Evolutionary conservation across 208 protist species (phyloP), one percentile per base, ranked within the genome.

Genomic region (Crithidia mellificae): DNA sequence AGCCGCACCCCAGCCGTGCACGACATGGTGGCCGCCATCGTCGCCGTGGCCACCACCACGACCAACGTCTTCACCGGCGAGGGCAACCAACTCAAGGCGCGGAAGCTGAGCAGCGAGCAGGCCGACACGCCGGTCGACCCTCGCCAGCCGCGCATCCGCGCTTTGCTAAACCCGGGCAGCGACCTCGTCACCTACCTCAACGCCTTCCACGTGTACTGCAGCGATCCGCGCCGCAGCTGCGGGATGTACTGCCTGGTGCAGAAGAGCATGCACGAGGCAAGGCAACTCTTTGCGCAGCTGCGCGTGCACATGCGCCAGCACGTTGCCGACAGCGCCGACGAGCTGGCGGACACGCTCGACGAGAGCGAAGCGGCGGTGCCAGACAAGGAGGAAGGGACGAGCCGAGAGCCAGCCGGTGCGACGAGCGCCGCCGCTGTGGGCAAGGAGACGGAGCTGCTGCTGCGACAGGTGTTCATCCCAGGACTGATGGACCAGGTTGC

Each of bases 401-500:
- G 58, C 17, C 39, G 34, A 25, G 51, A 25, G 17, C 17, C 38
- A 9, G 17, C 51, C 24, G 20, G 30, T 8, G 9, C 15, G 20
- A 47, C n/a, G n/a, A n/a, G n/a, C n/a, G n/a, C n/a, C n/a, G n/a
- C n/a, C n/a, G n/a, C n/a, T n/a, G n/a, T n/a, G 14, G 38, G 27
- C 76, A 79, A 38, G 77, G 82, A 24, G 61, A 91, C 55, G 32
- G 90, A 97, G 73, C 65, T 95, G n/a, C 22, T 69, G 20, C 63
- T 96, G 11, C 71, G 93, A 2, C 83, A 91, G 64, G 74, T 96
- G 9, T 95, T 97, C 78, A 91, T 93, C 58, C 78, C 79, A 52
- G 93, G 93, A 1, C 70, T 97, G 56, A 54, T 93, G 36, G 93
- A 97, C 79, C 90, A 97, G 46, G 76, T 97, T 17, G 90, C 91